Evolutionary conservation across 805 yeast species (phyloP), one percentile per base, ranked within the genome.

Genomic region (Pichia thaimueangensis): DNA sequence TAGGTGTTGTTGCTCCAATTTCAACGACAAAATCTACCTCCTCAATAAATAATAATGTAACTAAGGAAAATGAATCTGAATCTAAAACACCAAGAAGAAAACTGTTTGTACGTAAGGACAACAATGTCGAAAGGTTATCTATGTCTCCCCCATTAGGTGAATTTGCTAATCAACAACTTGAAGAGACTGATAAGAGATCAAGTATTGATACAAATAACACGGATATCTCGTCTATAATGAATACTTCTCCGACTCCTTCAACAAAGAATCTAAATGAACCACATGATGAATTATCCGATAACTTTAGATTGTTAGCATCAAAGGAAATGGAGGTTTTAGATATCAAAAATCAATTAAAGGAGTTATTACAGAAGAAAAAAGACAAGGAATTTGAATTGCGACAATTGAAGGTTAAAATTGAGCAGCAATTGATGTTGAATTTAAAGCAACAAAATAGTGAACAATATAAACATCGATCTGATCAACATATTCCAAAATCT

Each of bases 311-410:
- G 8, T 61, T 83, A 35, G 91, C 91, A 0, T 64, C 76, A 31
- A 82, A 80, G 53, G 93, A 83, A 55, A 74, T 80, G 74, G 74
- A 73, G 21, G 65, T 82, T 23, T 71, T 82, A 38, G 88, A 82
- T 50, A 59, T 81, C 33, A 80, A 78, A 48, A 80, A 76, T 49
- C 64, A 67, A 36, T 69, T 80, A 21, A 71, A 70, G 33, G 70
- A 65, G 19, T 45, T 82, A 52, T 56, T 53, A 17, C 51, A 48
- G 3, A 61, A 60, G 35, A 70, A 76, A 39, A 57, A 65, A 25
- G 58, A 63, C 5, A 65, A 74, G 35, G 74, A 70, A 42, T 49
- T 57, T 35, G 84, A 79, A 42, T 68, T 80, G 38, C 73, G 69
- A 39, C 65, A 64, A 34, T 62, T 81, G 27, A 72, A 80, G 36